phyloP scores from a whole-genome alignment of 495 filamentous ascomycete species.

The Sordaria brevicollis region DNA sequence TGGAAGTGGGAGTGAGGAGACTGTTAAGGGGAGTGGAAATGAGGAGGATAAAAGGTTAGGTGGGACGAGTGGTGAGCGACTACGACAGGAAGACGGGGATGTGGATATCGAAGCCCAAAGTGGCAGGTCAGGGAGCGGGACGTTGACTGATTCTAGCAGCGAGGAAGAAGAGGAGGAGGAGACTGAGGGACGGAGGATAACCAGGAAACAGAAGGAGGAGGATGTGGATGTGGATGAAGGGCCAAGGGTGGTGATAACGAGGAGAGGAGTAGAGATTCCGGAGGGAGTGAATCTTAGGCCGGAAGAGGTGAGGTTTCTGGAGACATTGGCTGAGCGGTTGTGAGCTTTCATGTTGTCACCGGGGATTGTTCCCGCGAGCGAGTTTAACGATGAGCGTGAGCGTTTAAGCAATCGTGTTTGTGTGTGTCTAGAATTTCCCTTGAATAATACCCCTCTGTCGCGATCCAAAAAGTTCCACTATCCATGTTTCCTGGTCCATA shows the following conservation, averaged over 20 bases:
- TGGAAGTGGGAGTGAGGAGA: constrained; percentile 7
- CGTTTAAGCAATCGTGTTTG: no score
- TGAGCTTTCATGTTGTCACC: no score
- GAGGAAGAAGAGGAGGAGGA: background rate
- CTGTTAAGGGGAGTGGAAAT: background rate
- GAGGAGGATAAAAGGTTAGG: background rate
- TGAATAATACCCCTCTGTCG: no score
- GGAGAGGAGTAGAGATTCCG: constrained; percentile 5
- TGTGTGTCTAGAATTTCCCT: no score
- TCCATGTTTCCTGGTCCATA: no score
- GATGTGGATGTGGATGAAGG: background rate
- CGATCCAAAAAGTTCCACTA: no score
- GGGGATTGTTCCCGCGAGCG: no score
- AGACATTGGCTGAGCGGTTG: constrained; percentile 9
- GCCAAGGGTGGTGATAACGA: constrained; percentile 4
- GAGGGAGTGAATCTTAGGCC: constrained; percentile 10
- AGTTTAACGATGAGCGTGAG: no score
- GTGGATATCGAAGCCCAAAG: background rate
- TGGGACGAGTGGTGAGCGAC: background rate
- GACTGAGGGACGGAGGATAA: background rate
- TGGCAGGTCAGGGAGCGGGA: no score
- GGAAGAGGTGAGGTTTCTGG: constrained; percentile 11
- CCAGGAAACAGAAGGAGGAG: background rate
- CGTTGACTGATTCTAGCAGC: background rate
- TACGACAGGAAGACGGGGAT: constrained; percentile 7